Percentiles rank a stretch among this genome's conserved stretches.
These are phyloP conservation scores for Prunus mongolica DNA, from an alignment of 306 rosid genomes.

Conservation along the genomic window DNA sequence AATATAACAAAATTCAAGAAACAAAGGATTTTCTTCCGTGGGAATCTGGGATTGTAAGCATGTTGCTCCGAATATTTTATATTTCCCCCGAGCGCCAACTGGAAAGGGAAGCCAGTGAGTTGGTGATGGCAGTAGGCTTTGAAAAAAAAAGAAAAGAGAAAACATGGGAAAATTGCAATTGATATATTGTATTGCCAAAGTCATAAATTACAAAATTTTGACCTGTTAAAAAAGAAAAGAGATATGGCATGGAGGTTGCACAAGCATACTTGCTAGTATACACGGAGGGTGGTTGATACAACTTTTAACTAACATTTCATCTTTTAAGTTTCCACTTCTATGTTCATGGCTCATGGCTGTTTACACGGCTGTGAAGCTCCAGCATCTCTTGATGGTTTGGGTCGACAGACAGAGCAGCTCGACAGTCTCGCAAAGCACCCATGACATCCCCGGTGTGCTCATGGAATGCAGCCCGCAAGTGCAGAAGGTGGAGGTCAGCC, in stretches of 20 bases:
- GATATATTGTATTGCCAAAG: constrained; percentile 30
- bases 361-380: constrained; percentile 85
- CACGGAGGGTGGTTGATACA: constrained; percentile 15
- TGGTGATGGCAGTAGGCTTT: neutral
- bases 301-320: neutral
- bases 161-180: neutral
- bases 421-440: constrained; percentile 82
- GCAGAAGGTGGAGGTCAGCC: constrained; percentile 91
- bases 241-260: neutral
- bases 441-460: constrained; percentile 77
- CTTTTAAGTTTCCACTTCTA: neutral
- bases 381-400: constrained; percentile 92
- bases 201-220: constrained; percentile 37
- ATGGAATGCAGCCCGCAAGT: constrained; percentile 86
- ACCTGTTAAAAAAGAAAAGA: neutral
- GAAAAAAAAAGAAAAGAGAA: neutral
- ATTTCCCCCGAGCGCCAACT: neutral
- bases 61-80: no score
- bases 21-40: no score
- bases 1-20: no score
- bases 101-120: neutral
- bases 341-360: constrained; percentile 78
- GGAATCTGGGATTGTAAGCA: no score
- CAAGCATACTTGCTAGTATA: constrained; percentile 18
- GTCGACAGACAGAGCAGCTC: constrained; percentile 91